phyloP scores from a whole-genome alignment of 192 early-diverging fungal species.

The Backusella mclennaniae region DNA sequence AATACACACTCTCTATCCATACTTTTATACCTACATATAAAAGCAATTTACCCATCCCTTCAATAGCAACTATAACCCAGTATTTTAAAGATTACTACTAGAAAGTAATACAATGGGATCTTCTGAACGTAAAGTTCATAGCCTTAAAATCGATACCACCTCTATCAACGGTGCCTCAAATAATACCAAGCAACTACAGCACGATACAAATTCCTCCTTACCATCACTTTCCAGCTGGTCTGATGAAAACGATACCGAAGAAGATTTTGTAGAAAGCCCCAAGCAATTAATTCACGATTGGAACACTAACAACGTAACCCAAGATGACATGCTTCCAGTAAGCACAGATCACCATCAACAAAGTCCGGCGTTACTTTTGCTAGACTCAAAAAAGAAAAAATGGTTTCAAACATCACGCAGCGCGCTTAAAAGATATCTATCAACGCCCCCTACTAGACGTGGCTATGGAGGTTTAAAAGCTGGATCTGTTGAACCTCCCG shows the following conservation, averaged over 20 bases:
- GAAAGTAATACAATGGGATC: neutral
- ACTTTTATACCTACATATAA: neutral
- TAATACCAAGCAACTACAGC: neutral
- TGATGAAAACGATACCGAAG: neutral
- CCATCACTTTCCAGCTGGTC: neutral
- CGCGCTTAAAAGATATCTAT: neutral
- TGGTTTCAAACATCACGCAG: conserved; percentile 2
- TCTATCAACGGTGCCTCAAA: neutral
- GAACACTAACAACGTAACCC: neutral
- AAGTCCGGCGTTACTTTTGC: neutral
- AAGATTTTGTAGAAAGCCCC: neutral
- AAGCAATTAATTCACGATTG: neutral
- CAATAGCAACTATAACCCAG: neutral
- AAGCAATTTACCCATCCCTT: neutral
- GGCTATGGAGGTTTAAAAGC: conserved; percentile 10
- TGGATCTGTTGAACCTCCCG: conserved; percentile 8
- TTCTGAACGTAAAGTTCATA: neutral
- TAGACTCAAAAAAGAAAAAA: neutral
- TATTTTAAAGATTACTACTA: neutral
- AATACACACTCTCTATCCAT: neutral
- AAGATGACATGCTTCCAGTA: neutral
- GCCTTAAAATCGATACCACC: neutral
- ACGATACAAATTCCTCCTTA: neutral
- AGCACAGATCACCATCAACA: neutral
- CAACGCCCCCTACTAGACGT: neutral